A percentile compares a stretch with the other conserved stretches of the same genome.
phyloP scores from a whole-genome alignment of 169 alveolate genomes.

The Theileria parva region DNA sequence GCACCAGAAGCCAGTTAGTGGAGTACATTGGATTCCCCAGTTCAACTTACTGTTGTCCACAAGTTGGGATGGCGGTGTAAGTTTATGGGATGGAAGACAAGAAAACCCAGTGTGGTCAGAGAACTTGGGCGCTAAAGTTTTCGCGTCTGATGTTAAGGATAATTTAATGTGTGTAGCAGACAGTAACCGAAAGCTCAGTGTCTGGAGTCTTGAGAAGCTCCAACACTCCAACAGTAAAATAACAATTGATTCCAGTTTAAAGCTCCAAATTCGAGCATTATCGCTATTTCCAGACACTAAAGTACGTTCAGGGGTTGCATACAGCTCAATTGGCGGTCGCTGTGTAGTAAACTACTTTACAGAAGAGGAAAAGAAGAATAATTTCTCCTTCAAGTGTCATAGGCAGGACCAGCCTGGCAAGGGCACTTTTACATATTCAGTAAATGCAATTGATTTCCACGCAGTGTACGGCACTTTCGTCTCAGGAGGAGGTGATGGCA shows the following conservation, averaged over 20 bases:
- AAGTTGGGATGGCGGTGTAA: conserved; percentile 66
- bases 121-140: conserved; percentile 48
- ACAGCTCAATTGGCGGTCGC: conserved; percentile 62
- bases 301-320: conserved; percentile 45
- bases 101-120: conserved; percentile 56
- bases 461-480: conserved; percentile 61
- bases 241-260: conserved; percentile 52
- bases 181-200: conserved; percentile 38
- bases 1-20: conserved; percentile 60
- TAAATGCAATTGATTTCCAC: conserved; percentile 67
- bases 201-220: conserved; percentile 57
- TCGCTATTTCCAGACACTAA: conserved; percentile 58
- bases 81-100: conserved; percentile 69
- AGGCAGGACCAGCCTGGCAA: conserved; percentile 44
- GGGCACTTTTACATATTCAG: conserved; percentile 45
- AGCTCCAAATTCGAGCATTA: conserved; percentile 41
- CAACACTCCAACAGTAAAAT: conserved; percentile 47
- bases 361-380: conserved; percentile 37
- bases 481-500: conserved; percentile 68
- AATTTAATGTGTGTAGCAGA: conserved; percentile 59
- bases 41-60: conserved; percentile 41
- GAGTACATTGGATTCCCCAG: conserved; percentile 59
- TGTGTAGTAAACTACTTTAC: conserved; percentile 58
- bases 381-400: conserved; percentile 68
- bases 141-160: conserved; percentile 58